These are phyloP conservation scores for Stereocaulon alpinum DNA, from an alignment of 495 filamentous ascomycete species.

Conservation along the genomic window DNA sequence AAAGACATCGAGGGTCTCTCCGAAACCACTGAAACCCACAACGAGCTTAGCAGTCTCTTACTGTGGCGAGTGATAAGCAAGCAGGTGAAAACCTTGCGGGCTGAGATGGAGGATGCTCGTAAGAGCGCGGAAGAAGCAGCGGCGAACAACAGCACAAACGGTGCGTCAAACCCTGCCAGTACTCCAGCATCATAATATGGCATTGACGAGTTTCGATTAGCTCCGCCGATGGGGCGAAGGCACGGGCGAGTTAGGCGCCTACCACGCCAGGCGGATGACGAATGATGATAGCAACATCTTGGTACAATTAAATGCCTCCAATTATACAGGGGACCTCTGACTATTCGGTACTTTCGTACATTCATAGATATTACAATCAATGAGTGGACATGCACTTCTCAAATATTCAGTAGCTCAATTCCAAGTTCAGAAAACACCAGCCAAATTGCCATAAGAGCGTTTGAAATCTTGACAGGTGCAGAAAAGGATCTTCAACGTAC, in stretches of 20 bases:
- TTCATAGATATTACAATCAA: too few species aligned
- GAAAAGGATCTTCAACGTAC: too few species aligned
- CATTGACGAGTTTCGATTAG: not conserved
- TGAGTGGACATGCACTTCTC: too few species aligned
- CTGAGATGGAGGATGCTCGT: constrained; percentile 39
- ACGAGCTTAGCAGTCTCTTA: constrained; percentile 34
- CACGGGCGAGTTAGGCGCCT: not conserved
- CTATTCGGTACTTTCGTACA: too few species aligned
- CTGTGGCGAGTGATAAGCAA: constrained; percentile 48
- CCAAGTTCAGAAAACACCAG: too few species aligned
- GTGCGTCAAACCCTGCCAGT: not conserved
- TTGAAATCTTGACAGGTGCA: too few species aligned
- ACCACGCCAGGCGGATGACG: not conserved
- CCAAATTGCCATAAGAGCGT: too few species aligned
- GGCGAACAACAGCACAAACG: not conserved
- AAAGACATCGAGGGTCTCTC: constrained; percentile 7
- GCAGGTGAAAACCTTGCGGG: constrained; percentile 43
- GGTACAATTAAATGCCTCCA: too few species aligned
- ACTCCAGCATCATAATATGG: not conserved
- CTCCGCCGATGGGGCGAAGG: not conserved
- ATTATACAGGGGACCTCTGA: too few species aligned
- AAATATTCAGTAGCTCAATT: too few species aligned
- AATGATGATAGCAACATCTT: not conserved
- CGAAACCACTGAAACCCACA: constrained; percentile 22
- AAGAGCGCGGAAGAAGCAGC: constrained; percentile 10